Percentiles rank a stretch among this genome's conserved stretches.
Evolutionary conservation across 1,284 basidiomycete species (phyloP).

Genomic region (Pascua sp.): DNA sequence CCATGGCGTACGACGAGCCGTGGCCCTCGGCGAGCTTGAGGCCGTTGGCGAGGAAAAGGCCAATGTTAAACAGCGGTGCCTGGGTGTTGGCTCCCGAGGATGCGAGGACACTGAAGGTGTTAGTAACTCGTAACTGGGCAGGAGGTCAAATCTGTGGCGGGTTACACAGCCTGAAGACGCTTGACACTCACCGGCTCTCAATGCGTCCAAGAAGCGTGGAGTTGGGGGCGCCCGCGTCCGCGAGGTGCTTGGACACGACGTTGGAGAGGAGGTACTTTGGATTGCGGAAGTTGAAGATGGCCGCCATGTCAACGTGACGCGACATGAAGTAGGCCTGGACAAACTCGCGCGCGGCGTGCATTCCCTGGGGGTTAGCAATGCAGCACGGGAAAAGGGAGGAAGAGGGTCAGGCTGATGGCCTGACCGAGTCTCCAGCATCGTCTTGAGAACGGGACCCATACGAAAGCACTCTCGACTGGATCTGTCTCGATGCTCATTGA

Average conservation of each 20-base stretch:
- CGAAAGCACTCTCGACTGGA: no score
- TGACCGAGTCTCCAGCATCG: no score
- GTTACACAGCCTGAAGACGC: neutral
- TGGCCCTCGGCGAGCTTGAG: constrained; percentile 89
- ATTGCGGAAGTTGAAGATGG: constrained; percentile 84
- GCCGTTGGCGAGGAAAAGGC: constrained; percentile 81
- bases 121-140: neutral
- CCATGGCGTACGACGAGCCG: constrained; percentile 90
- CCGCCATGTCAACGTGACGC: constrained; percentile 73
- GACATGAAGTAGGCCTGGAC: constrained; percentile 79
- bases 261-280: constrained; percentile 75
- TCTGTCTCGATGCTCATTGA: no score
- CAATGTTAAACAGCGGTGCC: constrained; percentile 88
- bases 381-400: no score
- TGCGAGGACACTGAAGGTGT: constrained; percentile 65
- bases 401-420: no score
- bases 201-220: constrained; percentile 55
- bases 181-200: constrained; percentile 57
- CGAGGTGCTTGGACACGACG: constrained; percentile 67
- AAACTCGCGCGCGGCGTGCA: constrained; percentile 76
- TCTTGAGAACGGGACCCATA: neutral
- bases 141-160: no score
- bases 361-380: constrained; percentile 55
- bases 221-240: constrained; percentile 52
- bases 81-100: constrained; percentile 88